Evolutionary conservation across 2,329 filamentous ascomycete species (phyloP), one percentile per base, ranked within the genome.

Genomic region (Alternaria sp.): DNA sequence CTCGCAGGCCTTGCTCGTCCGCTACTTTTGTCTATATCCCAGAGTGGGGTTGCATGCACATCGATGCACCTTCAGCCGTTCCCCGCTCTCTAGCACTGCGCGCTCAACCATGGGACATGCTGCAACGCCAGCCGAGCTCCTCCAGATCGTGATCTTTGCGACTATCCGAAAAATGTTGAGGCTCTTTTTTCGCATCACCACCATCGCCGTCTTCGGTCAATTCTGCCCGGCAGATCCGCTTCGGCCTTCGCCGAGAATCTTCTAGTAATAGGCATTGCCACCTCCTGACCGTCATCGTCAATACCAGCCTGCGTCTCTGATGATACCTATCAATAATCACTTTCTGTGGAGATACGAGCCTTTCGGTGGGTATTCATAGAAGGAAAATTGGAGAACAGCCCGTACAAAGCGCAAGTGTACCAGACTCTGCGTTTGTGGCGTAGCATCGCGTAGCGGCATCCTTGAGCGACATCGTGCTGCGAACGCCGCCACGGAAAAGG

Each of bases 401-500:
- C 50, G 49, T 46, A 47, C 53, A 56, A 15, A 56, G 53, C 25
- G 46, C 45, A 43, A 59, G 50, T 53, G 60, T 54, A 23, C 46
- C 54, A 60, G 40, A 49, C 43, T 53, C 30, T 59, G 54, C 52
- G 26, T 28, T 49, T 61, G 67, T 68, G 63, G 67, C 70, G 69
- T 67, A 44, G 62, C 60, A 70, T 60, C 58, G 58, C 52, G 50
- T 47, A 60, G 40, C 56, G 32, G 21, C 25, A 60, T 73, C 68
- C 71, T 60, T 32, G 69, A 63, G 63, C 69, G 59, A 65, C 67
- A 69, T 70, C 63, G 64, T 62, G 63, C 61, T 61, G 65, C 65
- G 32, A 59, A 40, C 49, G 49, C 60, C 47, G 43, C 47, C 55
- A 47, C 43, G 19, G 49, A 63, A 60, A 61, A 54, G 53, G 68